Percentiles rank a stretch among this genome's conserved stretches.
Evolutionary conservation across 495 filamentous ascomycete genomes (phyloP).

Genomic region (Delitschia confertaspora): DNA sequence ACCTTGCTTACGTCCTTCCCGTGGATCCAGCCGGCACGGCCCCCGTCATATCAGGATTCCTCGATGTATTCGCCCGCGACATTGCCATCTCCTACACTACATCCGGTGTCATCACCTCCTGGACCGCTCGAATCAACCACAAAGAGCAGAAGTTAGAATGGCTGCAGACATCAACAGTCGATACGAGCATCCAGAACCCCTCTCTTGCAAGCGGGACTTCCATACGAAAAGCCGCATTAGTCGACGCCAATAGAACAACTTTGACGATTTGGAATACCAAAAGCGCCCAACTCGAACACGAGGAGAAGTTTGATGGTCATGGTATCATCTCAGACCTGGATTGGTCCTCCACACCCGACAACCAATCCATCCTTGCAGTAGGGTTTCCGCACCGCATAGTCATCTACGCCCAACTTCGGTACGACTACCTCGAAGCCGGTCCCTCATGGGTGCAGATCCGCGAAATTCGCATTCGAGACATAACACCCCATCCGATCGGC

Average conservation of each 20-base stretch:
- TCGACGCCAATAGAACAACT: slow-evolving; percentile 61
- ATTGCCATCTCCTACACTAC: slow-evolving; percentile 80
- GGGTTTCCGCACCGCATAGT: slow-evolving; percentile 80
- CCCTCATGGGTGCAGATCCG: slow-evolving; percentile 82
- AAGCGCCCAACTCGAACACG: slow-evolving; percentile 72
- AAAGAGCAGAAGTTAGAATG: slow-evolving; percentile 56
- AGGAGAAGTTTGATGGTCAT: slow-evolving; percentile 59
- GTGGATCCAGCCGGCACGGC: slow-evolving; percentile 81
- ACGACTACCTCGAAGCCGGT: slow-evolving; percentile 84
- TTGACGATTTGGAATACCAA: slow-evolving; percentile 89
- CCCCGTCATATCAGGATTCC: slow-evolving; percentile 62
- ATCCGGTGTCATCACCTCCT: slow-evolving; percentile 67
- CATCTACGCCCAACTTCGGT: slow-evolving; percentile 83
- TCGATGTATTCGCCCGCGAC: slow-evolving; percentile 81
- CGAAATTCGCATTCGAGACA: slow-evolving; percentile 69
- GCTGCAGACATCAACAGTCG: slow-evolving; percentile 74
- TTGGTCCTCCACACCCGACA: slow-evolving; percentile 89
- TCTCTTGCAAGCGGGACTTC: slow-evolving; percentile 78
- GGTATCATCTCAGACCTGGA: slow-evolving; percentile 81
- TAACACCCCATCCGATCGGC: slow-evolving; percentile 86
- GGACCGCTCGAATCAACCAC: slow-evolving; percentile 69
- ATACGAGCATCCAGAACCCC: slow-evolving; percentile 65
- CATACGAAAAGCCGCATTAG: slow-evolving; percentile 77
- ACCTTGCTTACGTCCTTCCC: slow-evolving; percentile 73
- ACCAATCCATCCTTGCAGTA: slow-evolving; percentile 83